phyloP scores from a whole-genome alignment of 106 monocot species.

The Dioscorea zingiberensis region DNA sequence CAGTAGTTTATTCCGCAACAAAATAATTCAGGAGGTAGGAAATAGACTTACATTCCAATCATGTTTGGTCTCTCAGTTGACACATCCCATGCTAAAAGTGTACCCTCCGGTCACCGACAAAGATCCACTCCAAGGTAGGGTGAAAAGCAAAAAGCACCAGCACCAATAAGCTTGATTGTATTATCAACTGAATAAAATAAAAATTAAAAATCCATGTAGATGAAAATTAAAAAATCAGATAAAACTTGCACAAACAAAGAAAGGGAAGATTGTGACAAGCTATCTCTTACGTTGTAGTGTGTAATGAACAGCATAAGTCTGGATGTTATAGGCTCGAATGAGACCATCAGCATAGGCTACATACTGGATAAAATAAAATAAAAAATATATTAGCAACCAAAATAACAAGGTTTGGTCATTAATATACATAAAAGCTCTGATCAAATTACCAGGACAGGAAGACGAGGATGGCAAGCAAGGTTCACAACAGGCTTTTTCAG shows the following conservation, averaged over 20 bases:
- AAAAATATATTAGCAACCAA: neutral
- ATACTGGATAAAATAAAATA: slow-evolving; percentile 59
- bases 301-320: slow-evolving; percentile 93
- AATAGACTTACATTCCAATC: slow-evolving; percentile 87
- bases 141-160: slow-evolving; percentile 95
- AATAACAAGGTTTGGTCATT: neutral
- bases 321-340: slow-evolving; percentile 96
- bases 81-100: slow-evolving; percentile 98
- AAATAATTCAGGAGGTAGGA: too few relatives aligned
- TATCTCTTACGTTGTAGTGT: slow-evolving; percentile 83
- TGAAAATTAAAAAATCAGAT: slow-evolving; percentile 7
- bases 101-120: slow-evolving; percentile 90
- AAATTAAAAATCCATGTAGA: too few relatives aligned
- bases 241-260: neutral
- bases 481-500: slow-evolving; percentile 95
- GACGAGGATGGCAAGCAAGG: slow-evolving; percentile 96
- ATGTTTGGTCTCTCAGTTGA: slow-evolving; percentile 92
- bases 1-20: too few relatives aligned
- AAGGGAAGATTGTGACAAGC: too few relatives aligned
- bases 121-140: slow-evolving; percentile 96
- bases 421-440: neutral
- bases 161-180: slow-evolving; percentile 92
- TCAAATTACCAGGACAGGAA: slow-evolving; percentile 74
- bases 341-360: slow-evolving; percentile 96
- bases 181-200: slow-evolving; percentile 58